phyloP scores from a whole-genome alignment of 345 rosid genomes.

The Linum lewisii region DNA sequence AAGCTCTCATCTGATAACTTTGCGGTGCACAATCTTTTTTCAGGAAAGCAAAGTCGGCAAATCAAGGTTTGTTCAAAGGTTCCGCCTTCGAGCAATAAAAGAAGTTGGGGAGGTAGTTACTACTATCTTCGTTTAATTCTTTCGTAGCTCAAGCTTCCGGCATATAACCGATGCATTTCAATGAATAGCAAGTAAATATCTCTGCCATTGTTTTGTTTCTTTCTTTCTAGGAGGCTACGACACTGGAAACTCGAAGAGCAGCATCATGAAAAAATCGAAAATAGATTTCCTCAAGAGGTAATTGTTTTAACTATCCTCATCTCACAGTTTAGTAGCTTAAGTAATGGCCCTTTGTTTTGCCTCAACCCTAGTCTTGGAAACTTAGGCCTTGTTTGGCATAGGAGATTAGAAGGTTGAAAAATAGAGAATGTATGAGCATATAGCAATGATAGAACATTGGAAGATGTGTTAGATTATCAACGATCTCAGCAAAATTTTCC shows the following conservation, averaged over 20 bases:
- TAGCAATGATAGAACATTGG: too few species aligned
- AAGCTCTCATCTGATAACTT: not conserved
- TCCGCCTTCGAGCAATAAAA: slow-evolving; percentile 65
- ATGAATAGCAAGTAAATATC: not conserved
- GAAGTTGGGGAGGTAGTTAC: slow-evolving; percentile 50
- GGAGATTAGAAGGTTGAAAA: too few species aligned
- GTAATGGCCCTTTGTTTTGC: too few species aligned
- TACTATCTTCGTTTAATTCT: not conserved
- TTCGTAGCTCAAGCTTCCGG: not conserved
- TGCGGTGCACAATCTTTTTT: slow-evolving; percentile 2
- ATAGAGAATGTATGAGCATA: too few species aligned
- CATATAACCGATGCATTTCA: not conserved
- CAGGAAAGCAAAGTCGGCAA: slow-evolving; percentile 78
- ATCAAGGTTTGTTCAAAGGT: slow-evolving; percentile 66
- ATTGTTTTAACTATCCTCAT: not conserved
- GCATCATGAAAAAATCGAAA: slow-evolving; percentile 86
- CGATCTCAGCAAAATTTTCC: too few species aligned
- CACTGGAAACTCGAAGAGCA: slow-evolving; percentile 56
- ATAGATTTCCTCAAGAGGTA: slow-evolving; percentile 70
- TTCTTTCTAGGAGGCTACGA: slow-evolving; percentile 45
- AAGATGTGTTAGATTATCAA: too few species aligned
- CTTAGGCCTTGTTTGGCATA: too few species aligned
- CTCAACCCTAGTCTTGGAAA: not conserved
- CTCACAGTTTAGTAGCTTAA: too few species aligned
- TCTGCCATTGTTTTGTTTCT: not conserved